Evolutionary conservation across 2,329 filamentous ascomycete genomes (phyloP).

Genomic region (Cercospora nicotianae): DNA sequence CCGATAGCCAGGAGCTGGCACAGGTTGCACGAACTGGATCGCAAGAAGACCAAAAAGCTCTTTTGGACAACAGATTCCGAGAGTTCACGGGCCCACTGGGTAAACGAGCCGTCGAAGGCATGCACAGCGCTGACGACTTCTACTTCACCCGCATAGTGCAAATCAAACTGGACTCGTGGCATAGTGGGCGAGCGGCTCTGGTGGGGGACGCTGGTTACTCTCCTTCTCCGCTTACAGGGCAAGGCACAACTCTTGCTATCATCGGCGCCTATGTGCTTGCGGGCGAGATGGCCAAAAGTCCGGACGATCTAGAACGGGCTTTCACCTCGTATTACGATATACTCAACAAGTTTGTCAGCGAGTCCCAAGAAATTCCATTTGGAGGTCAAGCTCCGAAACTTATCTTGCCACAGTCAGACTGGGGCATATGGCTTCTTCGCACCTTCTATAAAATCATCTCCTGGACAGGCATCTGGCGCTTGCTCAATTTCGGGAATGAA

Average conservation of each 20-base stretch:
- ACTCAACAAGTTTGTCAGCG: constrained; percentile 28
- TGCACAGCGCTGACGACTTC: constrained; percentile 41
- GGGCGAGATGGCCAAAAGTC: constrained; percentile 21
- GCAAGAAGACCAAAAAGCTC: constrained; percentile 17
- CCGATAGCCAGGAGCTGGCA: constrained; percentile 3
- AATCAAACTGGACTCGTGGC: constrained; percentile 41
- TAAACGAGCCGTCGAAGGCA: constrained; percentile 12
- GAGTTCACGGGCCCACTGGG: constrained; percentile 19
- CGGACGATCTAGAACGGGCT: constrained; percentile 21
- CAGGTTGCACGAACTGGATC: constrained; percentile 13
- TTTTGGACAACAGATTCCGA: constrained; percentile 10
- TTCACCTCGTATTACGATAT: constrained; percentile 28
- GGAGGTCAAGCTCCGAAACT: constrained; percentile 28
- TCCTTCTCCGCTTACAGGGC: constrained; percentile 38
- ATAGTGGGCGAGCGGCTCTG: constrained; percentile 39
- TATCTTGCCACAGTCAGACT: constrained; percentile 27
- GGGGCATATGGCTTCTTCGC: constrained; percentile 31
- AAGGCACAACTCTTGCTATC: constrained; percentile 40
- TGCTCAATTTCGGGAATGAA: constrained; percentile 13
- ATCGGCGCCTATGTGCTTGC: constrained; percentile 43
- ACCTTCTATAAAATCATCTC: constrained; percentile 26
- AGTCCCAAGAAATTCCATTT: constrained; percentile 35
- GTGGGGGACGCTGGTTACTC: constrained; percentile 45
- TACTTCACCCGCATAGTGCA: constrained; percentile 48
- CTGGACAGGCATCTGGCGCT: constrained; percentile 17